These are phyloP conservation scores for Gamsiella multidivaricata DNA, from an alignment of 192 early-diverging fungal genomes.

Conservation along the genomic window DNA sequence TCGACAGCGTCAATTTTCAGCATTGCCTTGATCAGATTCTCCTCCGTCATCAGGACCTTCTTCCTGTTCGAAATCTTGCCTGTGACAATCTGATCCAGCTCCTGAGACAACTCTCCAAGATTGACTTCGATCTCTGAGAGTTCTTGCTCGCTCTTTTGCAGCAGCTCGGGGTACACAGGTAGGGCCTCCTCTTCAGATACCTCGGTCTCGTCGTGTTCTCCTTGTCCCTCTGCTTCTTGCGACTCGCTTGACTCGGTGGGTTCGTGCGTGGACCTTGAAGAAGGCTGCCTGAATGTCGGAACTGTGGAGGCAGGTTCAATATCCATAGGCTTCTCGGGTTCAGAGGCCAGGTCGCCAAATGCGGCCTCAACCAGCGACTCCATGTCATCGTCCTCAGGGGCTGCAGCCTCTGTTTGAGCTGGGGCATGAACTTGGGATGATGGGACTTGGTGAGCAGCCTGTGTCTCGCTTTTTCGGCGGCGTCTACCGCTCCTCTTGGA, in stretches of 20 bases:
- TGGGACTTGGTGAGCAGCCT: neutral
- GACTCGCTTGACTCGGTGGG: neutral
- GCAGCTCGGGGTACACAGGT: slow-evolving; percentile 4
- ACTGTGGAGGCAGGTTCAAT: too few species aligned
- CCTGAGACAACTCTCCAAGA: slow-evolving; percentile 5
- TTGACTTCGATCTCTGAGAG: slow-evolving; percentile 17
- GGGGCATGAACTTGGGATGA: neutral
- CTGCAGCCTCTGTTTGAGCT: neutral
- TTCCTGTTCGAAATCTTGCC: slow-evolving; percentile 26
- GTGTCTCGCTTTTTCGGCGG: slow-evolving; percentile 2
- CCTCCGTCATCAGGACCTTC: slow-evolving; percentile 34
- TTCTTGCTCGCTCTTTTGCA: slow-evolving; percentile 16
- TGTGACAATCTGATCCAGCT: slow-evolving; percentile 21
- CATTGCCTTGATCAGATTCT: slow-evolving; percentile 52
- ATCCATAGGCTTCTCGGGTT: neutral
- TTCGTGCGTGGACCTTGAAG: neutral
- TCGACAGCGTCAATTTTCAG: slow-evolving; percentile 41
- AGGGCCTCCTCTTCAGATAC: slow-evolving; percentile 10
- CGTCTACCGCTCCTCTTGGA: neutral
- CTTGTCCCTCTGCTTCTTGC: neutral
- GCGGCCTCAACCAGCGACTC: neutral
- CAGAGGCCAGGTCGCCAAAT: neutral
- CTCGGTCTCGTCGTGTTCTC: slow-evolving; percentile 1
- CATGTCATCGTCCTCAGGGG: neutral
- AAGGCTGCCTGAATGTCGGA: neutral